Conservation (phyloP, 1,284 basidiomycete genomes). For the Ustilago xerochloae region DNA sequence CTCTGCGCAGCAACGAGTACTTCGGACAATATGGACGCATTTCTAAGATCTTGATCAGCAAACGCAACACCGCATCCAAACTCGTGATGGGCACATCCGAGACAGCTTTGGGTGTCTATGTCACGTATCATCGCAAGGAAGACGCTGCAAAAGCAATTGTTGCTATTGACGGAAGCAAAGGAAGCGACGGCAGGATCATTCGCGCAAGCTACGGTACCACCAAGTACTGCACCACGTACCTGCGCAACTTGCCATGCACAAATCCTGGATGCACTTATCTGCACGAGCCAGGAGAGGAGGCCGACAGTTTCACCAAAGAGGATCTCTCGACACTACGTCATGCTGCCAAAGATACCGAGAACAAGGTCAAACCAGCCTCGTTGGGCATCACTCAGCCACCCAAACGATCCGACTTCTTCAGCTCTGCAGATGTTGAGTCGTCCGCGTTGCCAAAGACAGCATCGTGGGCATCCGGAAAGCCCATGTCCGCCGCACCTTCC, state of each 20-base stretch:
- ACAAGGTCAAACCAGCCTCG: slow-evolving; percentile 63
- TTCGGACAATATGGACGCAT: slow-evolving; percentile 99
- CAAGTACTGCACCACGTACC: slow-evolving; percentile 96
- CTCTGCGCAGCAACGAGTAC: slow-evolving; percentile 92
- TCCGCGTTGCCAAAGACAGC: slow-evolving; percentile 67
- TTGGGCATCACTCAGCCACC: slow-evolving; percentile 46
- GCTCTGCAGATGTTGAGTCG: slow-evolving; percentile 40
- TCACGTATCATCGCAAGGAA: slow-evolving; percentile 93
- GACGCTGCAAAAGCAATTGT: slow-evolving; percentile 93
- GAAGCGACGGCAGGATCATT: slow-evolving; percentile 72
- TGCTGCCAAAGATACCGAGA: slow-evolving; percentile 65
- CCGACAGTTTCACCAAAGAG: slow-evolving; percentile 79
- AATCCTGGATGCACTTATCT: slow-evolving; percentile 91
- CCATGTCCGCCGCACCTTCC: slow-evolving; percentile 27
- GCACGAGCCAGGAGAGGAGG: slow-evolving; percentile 98
- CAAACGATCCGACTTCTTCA: slow-evolving; percentile 39
- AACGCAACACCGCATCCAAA: slow-evolving; percentile 80
- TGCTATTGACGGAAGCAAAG: slow-evolving; percentile 85
- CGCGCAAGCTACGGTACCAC: slow-evolving; percentile 95
- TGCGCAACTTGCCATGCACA: slow-evolving; percentile 85
- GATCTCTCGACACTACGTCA: slow-evolving; percentile 66
- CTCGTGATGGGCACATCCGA: slow-evolving; percentile 71
- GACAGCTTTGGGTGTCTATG: slow-evolving; percentile 90
- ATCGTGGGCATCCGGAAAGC: slow-evolving; percentile 65
- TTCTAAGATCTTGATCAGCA: slow-evolving; percentile 91